phyloP scores from a whole-genome alignment of 345 rosid species.

The Salix exigua region DNA sequence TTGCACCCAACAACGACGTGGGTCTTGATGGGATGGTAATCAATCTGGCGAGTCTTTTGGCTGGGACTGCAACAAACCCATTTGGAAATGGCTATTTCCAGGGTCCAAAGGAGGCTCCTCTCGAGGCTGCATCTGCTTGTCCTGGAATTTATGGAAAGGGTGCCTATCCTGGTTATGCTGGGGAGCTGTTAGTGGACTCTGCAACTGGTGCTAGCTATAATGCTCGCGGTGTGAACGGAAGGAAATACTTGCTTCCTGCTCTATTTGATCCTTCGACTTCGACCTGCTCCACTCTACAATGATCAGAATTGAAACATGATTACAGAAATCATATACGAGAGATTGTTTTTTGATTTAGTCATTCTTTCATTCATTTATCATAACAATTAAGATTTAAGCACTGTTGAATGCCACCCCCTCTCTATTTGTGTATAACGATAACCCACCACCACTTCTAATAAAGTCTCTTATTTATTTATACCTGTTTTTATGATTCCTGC shows the following conservation, averaged over 20 bases:
- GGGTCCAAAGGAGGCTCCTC: slow-evolving; percentile 32
- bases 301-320: neutral
- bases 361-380: neutral
- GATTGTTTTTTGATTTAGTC: neutral
- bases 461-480: too few species aligned
- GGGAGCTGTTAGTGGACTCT: slow-evolving; percentile 21
- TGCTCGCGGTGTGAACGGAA: slow-evolving; percentile 23
- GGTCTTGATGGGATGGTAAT: slow-evolving; percentile 28
- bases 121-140: slow-evolving; percentile 32
- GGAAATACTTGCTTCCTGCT: slow-evolving; percentile 32
- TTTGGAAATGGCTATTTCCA: slow-evolving; percentile 30
- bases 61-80: slow-evolving; percentile 30
- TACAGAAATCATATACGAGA: neutral
- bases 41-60: slow-evolving; percentile 27
- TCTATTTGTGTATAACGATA: too few species aligned
- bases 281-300: slow-evolving; percentile 18
- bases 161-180: slow-evolving; percentile 31
- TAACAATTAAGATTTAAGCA: neutral
- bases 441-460: too few species aligned
- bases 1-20: slow-evolving; percentile 28
- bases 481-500: too few species aligned
- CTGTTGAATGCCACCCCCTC: neutral
- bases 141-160: slow-evolving; percentile 24
- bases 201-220: slow-evolving; percentile 28
- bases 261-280: slow-evolving; percentile 24